Evolutionary conservation across 2,329 filamentous ascomycete genomes (phyloP), one percentile per base, ranked within the genome.

Genomic region (Colletotrichum godetiae): DNA sequence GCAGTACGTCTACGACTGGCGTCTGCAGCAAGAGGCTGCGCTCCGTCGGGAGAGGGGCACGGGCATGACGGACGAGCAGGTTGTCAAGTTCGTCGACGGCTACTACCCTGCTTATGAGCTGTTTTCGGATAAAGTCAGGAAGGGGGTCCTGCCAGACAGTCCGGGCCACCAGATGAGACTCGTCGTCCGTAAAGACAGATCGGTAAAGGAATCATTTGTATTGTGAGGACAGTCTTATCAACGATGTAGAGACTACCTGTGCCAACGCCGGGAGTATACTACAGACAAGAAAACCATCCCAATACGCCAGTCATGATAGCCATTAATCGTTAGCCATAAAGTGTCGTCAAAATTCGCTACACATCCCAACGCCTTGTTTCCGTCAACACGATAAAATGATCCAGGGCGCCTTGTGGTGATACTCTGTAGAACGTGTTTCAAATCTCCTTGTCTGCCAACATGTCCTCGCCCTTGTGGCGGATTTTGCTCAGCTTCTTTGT

Each of bases 11-110:
- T 98, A 98, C 78, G 89, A 88, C 74, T 98, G 95, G 95, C 90
- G 95, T 15, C 85, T 92, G 77, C 87, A 98, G 83, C 94, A 97
- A 83, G 95, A 98, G 83, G 88, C 89, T 60, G 89, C 89, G 72
- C 86, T 98, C 77, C 89, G 93, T 29, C 85, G 85, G 8, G 83
- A 87, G 27, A 93, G 89, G 76, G 94, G 93, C 10, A 88, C 87
- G 0, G 95, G 94, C 35, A 98, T 98, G 95, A 93, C 90, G 1
- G 92, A 94, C 76, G 92, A 94, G 68, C 89, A 96, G 80, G 94
- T 98, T 56, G 86, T 90, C 69, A 86, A 88, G 59, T 98, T 98
- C 81, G 93, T 91, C 35, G 88, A 91, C 74, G 88, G 86, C 1
- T 91, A 94, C 81, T 94, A 92, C 77, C 92, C 92, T 4, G 91